These are phyloP conservation scores for Amaranthus tricolor DNA, from an alignment of 179 eudicot species.

Conservation along the genomic window DNA sequence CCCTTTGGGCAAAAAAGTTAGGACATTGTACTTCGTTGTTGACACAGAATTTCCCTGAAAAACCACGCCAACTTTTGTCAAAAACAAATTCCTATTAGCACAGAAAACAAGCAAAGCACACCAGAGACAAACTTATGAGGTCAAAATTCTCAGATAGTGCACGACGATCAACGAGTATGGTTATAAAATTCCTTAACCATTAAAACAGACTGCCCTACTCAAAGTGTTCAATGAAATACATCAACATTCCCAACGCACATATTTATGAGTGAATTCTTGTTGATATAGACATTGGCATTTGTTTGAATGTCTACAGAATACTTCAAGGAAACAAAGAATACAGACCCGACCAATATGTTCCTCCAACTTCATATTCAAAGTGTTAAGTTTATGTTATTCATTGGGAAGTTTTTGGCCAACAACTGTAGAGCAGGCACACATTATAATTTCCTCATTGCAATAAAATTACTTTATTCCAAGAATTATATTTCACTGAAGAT, in stretches of 20 bases:
- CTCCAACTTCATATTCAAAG: no score
- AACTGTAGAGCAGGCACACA: no score
- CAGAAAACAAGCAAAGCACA: neutral
- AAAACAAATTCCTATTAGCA: neutral
- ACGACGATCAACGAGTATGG: neutral
- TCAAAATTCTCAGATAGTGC: neutral
- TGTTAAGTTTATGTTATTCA: no score
- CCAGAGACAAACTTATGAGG: neutral
- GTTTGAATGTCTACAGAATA: no score
- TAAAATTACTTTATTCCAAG: no score
- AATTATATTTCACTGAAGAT: no score
- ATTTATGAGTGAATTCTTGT: neutral
- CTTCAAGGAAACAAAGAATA: no score
- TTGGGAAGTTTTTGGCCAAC: no score
- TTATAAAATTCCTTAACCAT: neutral
- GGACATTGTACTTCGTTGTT: conserved; percentile 87
- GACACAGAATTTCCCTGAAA: conserved; percentile 95
- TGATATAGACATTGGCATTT: neutral
- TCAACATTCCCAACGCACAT: neutral
- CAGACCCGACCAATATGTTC: no score
- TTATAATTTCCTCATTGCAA: no score
- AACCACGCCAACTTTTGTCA: conserved; percentile 14
- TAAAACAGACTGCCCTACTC: neutral
- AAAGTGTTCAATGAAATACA: neutral
- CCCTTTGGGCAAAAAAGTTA: conserved; percentile 95